phyloP scores from a whole-genome alignment of 208 protist genomes.

The Crithidia fasciculata region DNA sequence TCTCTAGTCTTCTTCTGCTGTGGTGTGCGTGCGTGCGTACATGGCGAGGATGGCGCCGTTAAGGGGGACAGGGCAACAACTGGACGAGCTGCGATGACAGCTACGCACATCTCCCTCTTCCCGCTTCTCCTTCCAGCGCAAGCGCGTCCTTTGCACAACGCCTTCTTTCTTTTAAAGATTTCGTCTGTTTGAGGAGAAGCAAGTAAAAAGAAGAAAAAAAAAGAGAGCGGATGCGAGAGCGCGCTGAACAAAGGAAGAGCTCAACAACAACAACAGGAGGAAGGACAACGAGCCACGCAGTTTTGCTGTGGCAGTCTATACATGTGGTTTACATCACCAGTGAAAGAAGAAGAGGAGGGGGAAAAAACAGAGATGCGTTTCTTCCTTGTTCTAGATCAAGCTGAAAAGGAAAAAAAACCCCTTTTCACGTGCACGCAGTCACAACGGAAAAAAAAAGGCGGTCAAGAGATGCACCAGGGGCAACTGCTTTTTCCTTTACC shows the following conservation, averaged over 20 bases:
- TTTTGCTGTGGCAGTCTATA: neutral
- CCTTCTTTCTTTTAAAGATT: too few species aligned
- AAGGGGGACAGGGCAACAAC: neutral
- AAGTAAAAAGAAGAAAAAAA: conserved; percentile 22
- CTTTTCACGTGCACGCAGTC: too few species aligned
- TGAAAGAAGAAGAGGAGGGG: neutral
- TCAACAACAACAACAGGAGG: neutral
- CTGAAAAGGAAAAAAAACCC: too few species aligned
- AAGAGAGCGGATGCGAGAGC: neutral
- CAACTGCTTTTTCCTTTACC: neutral
- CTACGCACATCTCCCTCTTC: too few species aligned
- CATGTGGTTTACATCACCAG: conserved; percentile 10
- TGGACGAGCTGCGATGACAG: too few species aligned
- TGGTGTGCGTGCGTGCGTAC: neutral
- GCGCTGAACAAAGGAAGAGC: too few species aligned
- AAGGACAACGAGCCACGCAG: neutral
- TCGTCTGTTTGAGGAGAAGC: neutral
- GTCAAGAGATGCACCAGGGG: neutral
- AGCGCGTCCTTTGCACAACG: too few species aligned
- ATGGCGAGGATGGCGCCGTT: neutral
- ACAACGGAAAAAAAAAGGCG: neutral
- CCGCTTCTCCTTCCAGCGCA: too few species aligned
- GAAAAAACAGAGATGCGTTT: too few species aligned
- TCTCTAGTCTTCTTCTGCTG: too few species aligned
- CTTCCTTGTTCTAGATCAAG: too few species aligned